Base-by-base conservation (phyloP, 202 grass and related monocot species). In the Schoenoplectus tabernaemontani region DNA sequence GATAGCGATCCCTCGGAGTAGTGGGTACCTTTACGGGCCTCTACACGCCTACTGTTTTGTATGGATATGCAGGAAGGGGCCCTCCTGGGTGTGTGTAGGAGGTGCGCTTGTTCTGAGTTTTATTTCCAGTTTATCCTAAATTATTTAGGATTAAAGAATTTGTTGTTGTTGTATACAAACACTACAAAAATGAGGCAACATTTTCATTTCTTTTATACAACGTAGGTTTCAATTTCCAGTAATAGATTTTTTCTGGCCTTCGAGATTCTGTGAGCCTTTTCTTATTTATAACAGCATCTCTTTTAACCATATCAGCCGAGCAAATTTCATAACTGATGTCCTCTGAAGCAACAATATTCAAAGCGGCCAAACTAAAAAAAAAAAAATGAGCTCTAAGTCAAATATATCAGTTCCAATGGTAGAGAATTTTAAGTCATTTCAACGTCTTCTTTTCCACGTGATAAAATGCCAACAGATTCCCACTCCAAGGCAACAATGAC, bases 401-500 rank as follows among this genome's bases (percentile, higher is more conserved):
- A 54, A 75, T 50, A 42, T 36, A 37, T 54, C 30, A 54, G 17
- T 16, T 34, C 26, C 15, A 10, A 75, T 75, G 28, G 12, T n/a
- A n/a, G 9, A 30, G 37, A 23, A 1, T 34, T 12, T 88, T 72
- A 89, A 77, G 84, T 63, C 77, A 85, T 86, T 17, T 42, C 36
- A 80, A 87, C 76, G 11, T 76, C 74, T 83, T 87, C 89, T 78
- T 84, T 93, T 61, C 89, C 87, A 0, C 91, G 89, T 33, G 82
- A 84, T 85, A 97, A 86, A 59, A 94, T 83, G 57, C 86, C 91
- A 22, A 97, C 89, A 26, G 85, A 89, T 90, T 94, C 94, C 91
- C 94, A 94, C 61, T 97, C 94, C 67, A 97, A 68, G 51, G 85
- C 86, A 8, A 89, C 91, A 64, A 97, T 85, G 15, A 97, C 86